Evolutionary conservation across 768 basidiomycete genomes (phyloP).

Genomic region (Podaxis mareebaensis): DNA sequence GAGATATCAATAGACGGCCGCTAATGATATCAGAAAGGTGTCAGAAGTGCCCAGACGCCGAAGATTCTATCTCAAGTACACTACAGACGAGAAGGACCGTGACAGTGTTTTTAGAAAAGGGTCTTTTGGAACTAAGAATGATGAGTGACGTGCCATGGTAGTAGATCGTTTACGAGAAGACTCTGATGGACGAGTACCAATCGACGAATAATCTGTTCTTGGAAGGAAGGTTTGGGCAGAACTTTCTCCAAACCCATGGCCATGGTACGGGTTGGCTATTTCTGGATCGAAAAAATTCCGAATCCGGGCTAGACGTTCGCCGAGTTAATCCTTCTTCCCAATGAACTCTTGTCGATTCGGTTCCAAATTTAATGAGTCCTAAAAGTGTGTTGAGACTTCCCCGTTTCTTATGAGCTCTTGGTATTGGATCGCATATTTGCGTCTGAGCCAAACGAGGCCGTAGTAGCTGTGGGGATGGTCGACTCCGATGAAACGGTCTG

Average conservation of each 20-base stretch:
- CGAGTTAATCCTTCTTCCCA: constrained; percentile 12
- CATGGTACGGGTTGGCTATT: constrained; percentile 11
- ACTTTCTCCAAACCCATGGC: constrained; percentile 11
- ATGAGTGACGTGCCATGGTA: neutral
- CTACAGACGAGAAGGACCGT: neutral
- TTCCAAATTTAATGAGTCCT: constrained; percentile 5
- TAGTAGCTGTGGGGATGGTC: constrained; percentile 5
- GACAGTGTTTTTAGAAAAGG: neutral
- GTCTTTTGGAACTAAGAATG: neutral
- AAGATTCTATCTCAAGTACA: constrained; percentile 2
- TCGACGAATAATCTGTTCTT: constrained; percentile 4
- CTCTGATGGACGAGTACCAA: constrained; percentile 4
- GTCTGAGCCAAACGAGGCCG: constrained; percentile 2
- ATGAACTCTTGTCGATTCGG: constrained; percentile 7
- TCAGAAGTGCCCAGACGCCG: neutral
- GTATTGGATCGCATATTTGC: neutral
- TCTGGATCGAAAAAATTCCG: constrained; percentile 7
- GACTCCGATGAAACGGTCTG: constrained; percentile 8
- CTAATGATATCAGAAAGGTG: neutral
- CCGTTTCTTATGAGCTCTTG: constrained; percentile 2
- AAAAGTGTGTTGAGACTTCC: neutral
- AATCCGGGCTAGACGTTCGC: constrained; percentile 6
- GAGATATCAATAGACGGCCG: neutral
- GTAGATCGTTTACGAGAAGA: constrained; percentile 10
- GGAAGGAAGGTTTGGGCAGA: constrained; percentile 9